Base-by-base conservation (phyloP, 306 rosid genomes). In the Argentina anserina region DNA sequence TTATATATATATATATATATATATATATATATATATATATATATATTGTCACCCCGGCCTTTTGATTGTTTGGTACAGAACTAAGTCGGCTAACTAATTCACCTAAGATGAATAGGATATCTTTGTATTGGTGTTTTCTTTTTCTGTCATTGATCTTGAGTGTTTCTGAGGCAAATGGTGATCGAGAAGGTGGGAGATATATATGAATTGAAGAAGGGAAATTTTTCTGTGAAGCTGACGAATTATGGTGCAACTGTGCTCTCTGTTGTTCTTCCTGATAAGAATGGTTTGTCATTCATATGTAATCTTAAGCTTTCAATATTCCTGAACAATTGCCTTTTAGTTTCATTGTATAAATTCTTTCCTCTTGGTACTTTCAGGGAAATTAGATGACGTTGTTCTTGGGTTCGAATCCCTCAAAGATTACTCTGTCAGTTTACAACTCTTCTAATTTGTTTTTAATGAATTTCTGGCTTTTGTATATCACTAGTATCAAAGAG, bases 221-320 rank as follows among this genome's bases (percentile, higher is more conserved):
- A 80, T 50, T 39, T 80, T 41, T 76, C 82, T 34, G 36, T 77
- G 37, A 80, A 80, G 50, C 23, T 83, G 29, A 73, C 82, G 1
- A 80, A 83, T 67, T 83, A 73, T 46, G 87, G 87, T 41, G 87
- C 87, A 2, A 69, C 71, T 40, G 29, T 83, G 33, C 72, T 76
- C 49, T 83, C 87, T 18, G 46, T 83, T 28, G 7, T 72, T 40
- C 77, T 83, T 9, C 84, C 87, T 1, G 84, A 83, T 33, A 80
- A 76, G 28, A 41, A 76, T 23, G 87, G 87, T 83, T 1, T 0
- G 78, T 67, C 49, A 8, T 11, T 34, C 21, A 3, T 37, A 5
- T 46, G 37, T 3, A 21, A 7, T 39, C 23, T 59, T 14, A 6
- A 14, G 8, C 41, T 12, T 34, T 36, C 5, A 11, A 1, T 36